Percentiles rank a stretch among this genome's conserved stretches.
Conservation (phyloP, 768 basidiomycete genomes). For the Boletus tylopilopsis region DNA sequence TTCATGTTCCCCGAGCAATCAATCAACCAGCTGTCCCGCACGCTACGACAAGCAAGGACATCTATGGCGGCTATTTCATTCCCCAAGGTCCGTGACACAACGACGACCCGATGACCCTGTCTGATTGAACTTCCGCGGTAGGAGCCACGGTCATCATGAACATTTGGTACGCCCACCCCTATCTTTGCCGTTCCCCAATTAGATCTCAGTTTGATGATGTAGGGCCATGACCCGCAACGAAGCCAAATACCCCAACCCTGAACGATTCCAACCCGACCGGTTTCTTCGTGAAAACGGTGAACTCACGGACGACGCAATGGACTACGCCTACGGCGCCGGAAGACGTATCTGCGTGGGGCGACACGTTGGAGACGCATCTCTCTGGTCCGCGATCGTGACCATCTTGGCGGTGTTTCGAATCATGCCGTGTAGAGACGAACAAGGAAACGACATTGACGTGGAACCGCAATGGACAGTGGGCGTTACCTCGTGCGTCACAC, state of each 20-base stretch:
- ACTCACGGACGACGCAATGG: conserved; percentile 28
- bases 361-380: conserved; percentile 38
- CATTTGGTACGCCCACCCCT: conserved; percentile 13
- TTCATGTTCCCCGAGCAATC: background rate
- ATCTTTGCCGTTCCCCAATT: background rate
- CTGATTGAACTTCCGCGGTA: background rate
- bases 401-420: conserved; percentile 36
- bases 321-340: conserved; percentile 35
- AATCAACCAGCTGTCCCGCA: conserved; percentile 30
- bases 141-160: conserved; percentile 31
- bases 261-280: conserved; percentile 35
- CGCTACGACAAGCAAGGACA: conserved; percentile 35
- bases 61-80: conserved; percentile 49
- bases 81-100: conserved; percentile 41
- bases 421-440: conserved; percentile 23
- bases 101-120: background rate
- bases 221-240: conserved; percentile 36
- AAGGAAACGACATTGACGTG: conserved; percentile 18
- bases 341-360: conserved; percentile 39
- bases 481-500: conserved; percentile 24
- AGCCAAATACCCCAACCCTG: conserved; percentile 30
- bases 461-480: conserved; percentile 20
- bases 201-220: background rate
- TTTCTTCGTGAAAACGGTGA: conserved; percentile 25
- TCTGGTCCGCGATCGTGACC: conserved; percentile 34